A percentile compares a stretch with the other conserved stretches of the same genome.
Conservation (phyloP, 805 yeast genomes). For the Trichomonascus vanleenenianus region DNA sequence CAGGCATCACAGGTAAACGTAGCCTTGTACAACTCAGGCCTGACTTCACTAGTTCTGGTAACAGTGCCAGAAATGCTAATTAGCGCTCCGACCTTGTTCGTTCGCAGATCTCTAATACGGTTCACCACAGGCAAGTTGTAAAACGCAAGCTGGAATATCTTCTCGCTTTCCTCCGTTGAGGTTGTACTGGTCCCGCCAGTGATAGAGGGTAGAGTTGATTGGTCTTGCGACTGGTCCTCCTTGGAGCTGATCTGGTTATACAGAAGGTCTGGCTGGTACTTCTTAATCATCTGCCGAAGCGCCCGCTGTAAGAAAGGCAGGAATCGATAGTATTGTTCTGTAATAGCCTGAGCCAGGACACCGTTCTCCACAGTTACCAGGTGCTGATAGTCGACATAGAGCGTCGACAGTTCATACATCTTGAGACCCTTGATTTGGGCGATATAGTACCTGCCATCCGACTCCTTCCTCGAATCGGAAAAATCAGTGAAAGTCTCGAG, state of each 20-base stretch:
- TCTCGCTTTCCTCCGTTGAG: conserved; percentile 44
- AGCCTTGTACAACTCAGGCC: conserved; percentile 87
- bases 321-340: conserved; percentile 89
- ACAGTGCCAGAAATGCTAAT: conserved; percentile 89
- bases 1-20: conserved; percentile 87
- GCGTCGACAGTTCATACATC: conserved; percentile 61
- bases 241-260: conserved; percentile 19
- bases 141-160: conserved; percentile 83
- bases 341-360: conserved; percentile 79
- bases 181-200: conserved; percentile 19
- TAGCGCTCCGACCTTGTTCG: conserved; percentile 80
- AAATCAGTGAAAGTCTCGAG: conserved; percentile 55
- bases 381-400: conserved; percentile 82
- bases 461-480: conserved; percentile 29
- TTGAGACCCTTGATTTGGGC: conserved; percentile 79
- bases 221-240: conserved; percentile 23
- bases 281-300: conserved; percentile 61
- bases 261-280: conserved; percentile 66
- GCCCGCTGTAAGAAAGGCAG: conserved; percentile 77
- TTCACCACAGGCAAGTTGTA: conserved; percentile 76
- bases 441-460: conserved; percentile 53
- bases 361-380: conserved; percentile 63
- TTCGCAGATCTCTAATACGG: conserved; percentile 82
- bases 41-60: conserved; percentile 90
- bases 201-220: conserved; percentile 31